Evolutionary conservation across 2,329 filamentous ascomycete genomes (phyloP).

Genomic region (Curvularia sp.): DNA sequence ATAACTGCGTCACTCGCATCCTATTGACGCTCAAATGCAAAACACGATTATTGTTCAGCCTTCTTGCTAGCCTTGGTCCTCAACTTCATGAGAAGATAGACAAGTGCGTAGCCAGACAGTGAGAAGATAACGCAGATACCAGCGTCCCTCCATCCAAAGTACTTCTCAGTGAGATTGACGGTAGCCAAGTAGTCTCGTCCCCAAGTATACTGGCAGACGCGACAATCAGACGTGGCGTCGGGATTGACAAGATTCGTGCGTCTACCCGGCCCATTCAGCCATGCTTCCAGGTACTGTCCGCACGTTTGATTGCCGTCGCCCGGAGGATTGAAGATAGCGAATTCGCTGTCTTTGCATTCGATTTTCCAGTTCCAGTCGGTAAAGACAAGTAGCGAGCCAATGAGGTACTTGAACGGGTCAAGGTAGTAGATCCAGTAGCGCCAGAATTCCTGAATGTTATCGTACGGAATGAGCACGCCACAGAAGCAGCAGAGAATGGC

Average conservation of each 20-base stretch:
- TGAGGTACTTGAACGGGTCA: slow-evolving; percentile 55
- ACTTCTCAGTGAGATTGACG: slow-evolving; percentile 67
- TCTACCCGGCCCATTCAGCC: slow-evolving; percentile 22
- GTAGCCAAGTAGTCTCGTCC: slow-evolving; percentile 67
- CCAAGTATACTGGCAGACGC: slow-evolving; percentile 66
- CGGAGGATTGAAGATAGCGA: slow-evolving; percentile 58
- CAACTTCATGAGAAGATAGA: slow-evolving; percentile 55
- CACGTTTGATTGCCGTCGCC: slow-evolving; percentile 60
- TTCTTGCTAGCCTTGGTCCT: slow-evolving; percentile 53
- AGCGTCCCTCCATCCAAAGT: slow-evolving; percentile 71
- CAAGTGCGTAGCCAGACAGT: slow-evolving; percentile 61
- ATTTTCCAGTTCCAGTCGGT: slow-evolving; percentile 54
- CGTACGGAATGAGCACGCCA: slow-evolving; percentile 69
- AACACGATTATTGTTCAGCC: slow-evolving; percentile 36
- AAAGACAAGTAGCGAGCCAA: slow-evolving; percentile 52
- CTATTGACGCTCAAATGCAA: neutral
- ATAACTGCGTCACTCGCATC: neutral
- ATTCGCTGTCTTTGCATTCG: slow-evolving; percentile 46
- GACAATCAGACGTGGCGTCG: slow-evolving; percentile 62
- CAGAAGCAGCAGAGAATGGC: slow-evolving; percentile 37
- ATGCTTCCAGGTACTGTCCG: slow-evolving; percentile 56
- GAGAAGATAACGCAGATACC: slow-evolving; percentile 66
- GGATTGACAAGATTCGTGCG: slow-evolving; percentile 66
- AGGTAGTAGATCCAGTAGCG: slow-evolving; percentile 53
- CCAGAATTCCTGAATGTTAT: slow-evolving; percentile 74